Conservation (phyloP, 768 basidiomycete species). For the Mycena filopes region DNA sequence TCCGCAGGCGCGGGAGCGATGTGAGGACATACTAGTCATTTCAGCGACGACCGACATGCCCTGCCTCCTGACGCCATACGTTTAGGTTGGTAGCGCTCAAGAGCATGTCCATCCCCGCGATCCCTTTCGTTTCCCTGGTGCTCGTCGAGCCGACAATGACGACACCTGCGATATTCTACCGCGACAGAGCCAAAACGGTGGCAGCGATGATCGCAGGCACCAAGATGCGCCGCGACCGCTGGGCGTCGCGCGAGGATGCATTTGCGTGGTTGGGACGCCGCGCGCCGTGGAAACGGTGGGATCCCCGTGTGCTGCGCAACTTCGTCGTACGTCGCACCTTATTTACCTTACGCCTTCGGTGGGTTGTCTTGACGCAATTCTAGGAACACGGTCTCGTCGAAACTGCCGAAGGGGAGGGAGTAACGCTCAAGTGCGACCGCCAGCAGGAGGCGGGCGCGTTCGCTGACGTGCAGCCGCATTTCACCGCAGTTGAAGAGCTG, state of each 20-base stretch:
- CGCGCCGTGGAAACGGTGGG: constrained; percentile 44
- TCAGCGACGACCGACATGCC: no score
- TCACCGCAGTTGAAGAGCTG: constrained; percentile 50
- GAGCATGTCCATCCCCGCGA: neutral
- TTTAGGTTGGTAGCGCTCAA: constrained; percentile 33
- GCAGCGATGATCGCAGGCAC: constrained; percentile 34
- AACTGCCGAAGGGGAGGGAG: constrained; percentile 32
- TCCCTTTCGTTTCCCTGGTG: constrained; percentile 40
- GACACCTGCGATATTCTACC: constrained; percentile 39
- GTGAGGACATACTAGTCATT: neutral
- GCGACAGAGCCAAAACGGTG: constrained; percentile 30
- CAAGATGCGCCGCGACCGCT: constrained; percentile 39
- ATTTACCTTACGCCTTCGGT: neutral
- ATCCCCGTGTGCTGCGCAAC: constrained; percentile 41
- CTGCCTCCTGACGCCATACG: no score
- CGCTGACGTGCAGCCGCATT: constrained; percentile 55
- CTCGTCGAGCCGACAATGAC: constrained; percentile 48
- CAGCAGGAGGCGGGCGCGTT: constrained; percentile 59
- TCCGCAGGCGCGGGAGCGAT: neutral
- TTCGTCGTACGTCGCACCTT: constrained; percentile 38
- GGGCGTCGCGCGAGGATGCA: constrained; percentile 42
- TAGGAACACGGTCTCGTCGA: constrained; percentile 34
- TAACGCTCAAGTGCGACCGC: constrained; percentile 55
- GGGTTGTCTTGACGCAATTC: no score
- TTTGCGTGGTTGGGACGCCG: constrained; percentile 36